phyloP scores from a whole-genome alignment of 805 yeast species.

The Schwanniomyces yamadae region DNA sequence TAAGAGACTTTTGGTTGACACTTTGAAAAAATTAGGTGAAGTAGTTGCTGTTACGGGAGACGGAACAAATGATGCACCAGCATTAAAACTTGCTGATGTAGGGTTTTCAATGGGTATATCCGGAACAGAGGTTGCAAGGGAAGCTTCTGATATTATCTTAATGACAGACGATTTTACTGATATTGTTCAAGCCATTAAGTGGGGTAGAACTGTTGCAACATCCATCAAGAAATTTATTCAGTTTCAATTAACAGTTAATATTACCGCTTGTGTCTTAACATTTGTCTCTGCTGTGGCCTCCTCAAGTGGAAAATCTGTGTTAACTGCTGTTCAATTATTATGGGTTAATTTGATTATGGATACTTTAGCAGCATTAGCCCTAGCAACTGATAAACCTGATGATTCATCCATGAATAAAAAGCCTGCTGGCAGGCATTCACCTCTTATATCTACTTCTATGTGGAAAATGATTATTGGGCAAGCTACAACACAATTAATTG shows the following conservation, averaged over 20 bases:
- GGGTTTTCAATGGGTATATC: constrained; percentile 99
- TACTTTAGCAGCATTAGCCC: constrained; percentile 93
- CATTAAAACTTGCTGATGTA: constrained; percentile 92
- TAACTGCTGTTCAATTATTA: constrained; percentile 93
- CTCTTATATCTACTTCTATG: constrained; percentile 86
- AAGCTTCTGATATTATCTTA: constrained; percentile 88
- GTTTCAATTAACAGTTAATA: constrained; percentile 93
- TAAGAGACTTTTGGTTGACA: constrained; percentile 80
- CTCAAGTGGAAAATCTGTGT: constrained; percentile 73
- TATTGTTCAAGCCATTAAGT: constrained; percentile 93
- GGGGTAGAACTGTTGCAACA: constrained; percentile 97
- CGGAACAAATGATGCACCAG: constrained; percentile 99
- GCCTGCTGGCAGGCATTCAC: constrained; percentile 79
- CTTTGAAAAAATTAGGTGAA: constrained; percentile 76
- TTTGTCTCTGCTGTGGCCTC: constrained; percentile 92
- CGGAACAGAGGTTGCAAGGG: constrained; percentile 98
- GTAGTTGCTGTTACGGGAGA: constrained; percentile 99
- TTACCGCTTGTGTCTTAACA: constrained; percentile 93
- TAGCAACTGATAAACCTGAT: constrained; percentile 97
- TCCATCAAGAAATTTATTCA: constrained; percentile 95
- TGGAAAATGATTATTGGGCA: constrained; percentile 98
- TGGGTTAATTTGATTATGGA: constrained; percentile 99
- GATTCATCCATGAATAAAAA: constrained; percentile 71
- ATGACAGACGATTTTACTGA: constrained; percentile 95
- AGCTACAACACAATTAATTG: constrained; percentile 68